Percentiles rank a stretch among this genome's conserved stretches.
These are phyloP conservation scores for Aspergillus alliaceus DNA, from an alignment of 2,329 filamentous ascomycete genomes.

Conservation along the genomic window DNA sequence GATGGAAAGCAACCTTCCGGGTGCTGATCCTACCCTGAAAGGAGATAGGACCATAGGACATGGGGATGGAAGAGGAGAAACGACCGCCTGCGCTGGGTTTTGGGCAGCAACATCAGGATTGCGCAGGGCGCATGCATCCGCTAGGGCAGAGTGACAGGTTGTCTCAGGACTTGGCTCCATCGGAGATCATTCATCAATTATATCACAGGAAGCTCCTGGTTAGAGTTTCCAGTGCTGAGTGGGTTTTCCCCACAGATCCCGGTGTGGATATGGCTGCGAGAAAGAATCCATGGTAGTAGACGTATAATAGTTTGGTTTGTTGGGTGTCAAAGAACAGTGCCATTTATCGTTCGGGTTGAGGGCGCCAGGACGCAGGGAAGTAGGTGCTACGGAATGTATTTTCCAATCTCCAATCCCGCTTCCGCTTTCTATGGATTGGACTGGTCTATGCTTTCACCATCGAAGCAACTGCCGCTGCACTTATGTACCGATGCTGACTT, in stretches of 20 bases:
- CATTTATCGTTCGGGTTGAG: not conserved
- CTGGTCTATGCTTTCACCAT: not conserved
- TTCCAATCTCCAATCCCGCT: not conserved
- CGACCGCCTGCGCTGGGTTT: slow-evolving; percentile 17
- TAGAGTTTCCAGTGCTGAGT: slow-evolving; percentile 3
- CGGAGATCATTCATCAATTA: slow-evolving; percentile 8
- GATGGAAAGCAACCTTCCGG: slow-evolving; percentile 10
- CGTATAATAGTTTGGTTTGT: not conserved
- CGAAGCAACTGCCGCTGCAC: not conserved
- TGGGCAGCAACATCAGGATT: slow-evolving; percentile 24
- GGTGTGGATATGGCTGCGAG: slow-evolving; percentile 4
- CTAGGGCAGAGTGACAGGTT: slow-evolving; percentile 14
- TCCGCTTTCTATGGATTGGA: not conserved
- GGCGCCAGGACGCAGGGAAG: not conserved
- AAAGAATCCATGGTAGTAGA: not conserved
- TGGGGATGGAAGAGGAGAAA: not conserved
- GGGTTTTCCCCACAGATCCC: slow-evolving; percentile 3
- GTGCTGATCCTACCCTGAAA: slow-evolving; percentile 20
- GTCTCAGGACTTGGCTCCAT: slow-evolving; percentile 13
- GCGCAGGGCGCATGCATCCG: slow-evolving; percentile 21
- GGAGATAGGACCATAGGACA: slow-evolving; percentile 13
- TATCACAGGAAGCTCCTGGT: not conserved
- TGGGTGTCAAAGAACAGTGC: not conserved
- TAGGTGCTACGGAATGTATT: not conserved
- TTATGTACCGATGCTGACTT: not conserved